A percentile compares a stretch with the other conserved stretches of the same genome.
phyloP scores from a whole-genome alignment of 2,329 filamentous ascomycete genomes.

The Botrytis squamosa region DNA sequence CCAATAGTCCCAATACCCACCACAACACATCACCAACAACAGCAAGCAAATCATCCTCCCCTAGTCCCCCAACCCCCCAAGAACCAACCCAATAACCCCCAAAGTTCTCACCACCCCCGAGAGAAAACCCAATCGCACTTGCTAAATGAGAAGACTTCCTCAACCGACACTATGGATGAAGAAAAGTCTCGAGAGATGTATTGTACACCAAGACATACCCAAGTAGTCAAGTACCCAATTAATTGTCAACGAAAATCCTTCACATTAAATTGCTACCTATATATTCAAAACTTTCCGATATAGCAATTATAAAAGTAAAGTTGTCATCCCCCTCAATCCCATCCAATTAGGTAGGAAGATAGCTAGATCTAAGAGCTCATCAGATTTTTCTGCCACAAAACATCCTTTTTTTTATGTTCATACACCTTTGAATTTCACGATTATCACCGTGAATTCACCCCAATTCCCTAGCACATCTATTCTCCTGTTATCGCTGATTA shows the following conservation, averaged over 20 bases:
- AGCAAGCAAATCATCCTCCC: background rate
- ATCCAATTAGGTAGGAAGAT: background rate
- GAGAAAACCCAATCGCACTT: background rate
- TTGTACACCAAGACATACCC: background rate
- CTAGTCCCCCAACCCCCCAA: background rate
- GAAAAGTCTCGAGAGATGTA: background rate
- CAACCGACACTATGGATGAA: background rate
- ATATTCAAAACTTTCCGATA: background rate
- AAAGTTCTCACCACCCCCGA: background rate
- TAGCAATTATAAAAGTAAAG: background rate
- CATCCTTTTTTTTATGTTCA: constrained; percentile 5
- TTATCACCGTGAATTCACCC: background rate
- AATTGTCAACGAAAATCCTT: background rate
- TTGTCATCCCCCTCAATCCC: background rate
- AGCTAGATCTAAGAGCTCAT: background rate
- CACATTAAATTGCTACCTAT: background rate
- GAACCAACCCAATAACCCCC: background rate
- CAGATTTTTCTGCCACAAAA: background rate
- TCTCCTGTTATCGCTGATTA: constrained; percentile 26
- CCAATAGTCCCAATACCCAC: background rate
- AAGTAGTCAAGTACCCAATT: background rate
- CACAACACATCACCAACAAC: background rate
- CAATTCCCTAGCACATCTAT: constrained; percentile 24
- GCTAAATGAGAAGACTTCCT: background rate
- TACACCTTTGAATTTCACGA: constrained; percentile 1